Evolutionary conservation across 2,329 filamentous ascomycete genomes (phyloP), one percentile per base, ranked within the genome.

Genomic region (Neoarthrinium moseri): DNA sequence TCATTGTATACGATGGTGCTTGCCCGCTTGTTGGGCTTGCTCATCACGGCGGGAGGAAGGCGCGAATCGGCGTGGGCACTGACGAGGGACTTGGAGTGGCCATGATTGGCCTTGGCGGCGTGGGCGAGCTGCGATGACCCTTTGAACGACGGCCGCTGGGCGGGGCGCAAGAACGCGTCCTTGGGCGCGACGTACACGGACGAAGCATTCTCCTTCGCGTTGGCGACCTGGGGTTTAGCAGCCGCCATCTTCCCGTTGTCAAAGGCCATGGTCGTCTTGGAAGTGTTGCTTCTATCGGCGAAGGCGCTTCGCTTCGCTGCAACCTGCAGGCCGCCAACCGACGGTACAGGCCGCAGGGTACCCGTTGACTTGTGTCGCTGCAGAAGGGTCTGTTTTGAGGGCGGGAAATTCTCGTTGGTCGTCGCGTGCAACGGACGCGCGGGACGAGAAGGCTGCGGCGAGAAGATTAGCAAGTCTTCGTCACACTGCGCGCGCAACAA

Each of bases 341-440:
- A 63, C 49, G 80, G 59, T 55, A 73, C 74, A 37, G 54, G 55
- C 61, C 72, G 57, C 70, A 88, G 55, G 77, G 78, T 68, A 68
- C 86, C 66, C 66, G 83, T 84, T 7, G 91, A 95, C 69, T 95
- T 95, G 70, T 90, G 86, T 52, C 87, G 86, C 58, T 90, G 84
- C 57, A 95, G 89, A 51, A 91, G 71, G 43, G 78, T 71, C 63
- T 83, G 83, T 55, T 79, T 78, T 49, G 73, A 67, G 44, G 72
- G 65, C 44, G 75, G 70, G 40, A 73, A 69, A 66, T 94, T 94
- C 69, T 95, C 89, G 70, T 90, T 86, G 43, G 72, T 73, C 62
- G 77, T 76, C 58, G 78, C 72, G 64, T 80, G 79, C 63, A 83
- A 67, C 38, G 72, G 66, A 61, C 83, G 78, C 56, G 73, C 55